Percentiles rank a stretch among this genome's conserved stretches.
Conservation (phyloP, 2,329 filamentous ascomycete genomes). For the Fusarium heterosporum region DNA sequence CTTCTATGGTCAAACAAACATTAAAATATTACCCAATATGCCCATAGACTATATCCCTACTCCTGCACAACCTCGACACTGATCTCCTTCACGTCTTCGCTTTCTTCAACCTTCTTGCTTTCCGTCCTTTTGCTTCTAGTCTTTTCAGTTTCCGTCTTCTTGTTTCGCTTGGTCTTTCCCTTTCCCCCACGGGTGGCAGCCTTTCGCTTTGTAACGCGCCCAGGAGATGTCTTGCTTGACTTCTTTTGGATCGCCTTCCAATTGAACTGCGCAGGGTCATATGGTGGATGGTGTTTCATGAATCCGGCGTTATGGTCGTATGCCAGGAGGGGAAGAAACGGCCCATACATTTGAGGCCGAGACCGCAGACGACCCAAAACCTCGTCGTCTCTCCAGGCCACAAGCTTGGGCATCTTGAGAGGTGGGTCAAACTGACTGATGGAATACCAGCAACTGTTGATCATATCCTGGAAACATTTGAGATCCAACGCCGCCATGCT, state of each 20-base stretch:
- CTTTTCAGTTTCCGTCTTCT: not conserved
- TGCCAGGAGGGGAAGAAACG: slow-evolving; percentile 7
- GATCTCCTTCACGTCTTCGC: not conserved
- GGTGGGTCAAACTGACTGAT: fast-evolving
- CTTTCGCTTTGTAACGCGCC: slow-evolving; percentile 1
- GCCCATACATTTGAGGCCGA: not conserved
- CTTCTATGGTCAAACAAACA: not conserved
- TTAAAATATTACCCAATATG: not conserved
- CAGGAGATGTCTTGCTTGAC: not conserved
- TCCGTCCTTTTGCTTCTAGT: not conserved
- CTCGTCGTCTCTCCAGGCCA: not conserved
- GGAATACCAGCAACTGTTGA: not conserved
- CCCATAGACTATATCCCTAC: not conserved
- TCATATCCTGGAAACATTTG: not conserved
- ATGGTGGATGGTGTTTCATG: slow-evolving; percentile 7
- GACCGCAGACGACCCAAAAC: not conserved
- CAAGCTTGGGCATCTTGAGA: not conserved
- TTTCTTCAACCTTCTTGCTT: no score
- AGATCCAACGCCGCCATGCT: slow-evolving; percentile 35
- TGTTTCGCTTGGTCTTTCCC: not conserved
- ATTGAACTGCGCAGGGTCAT: slow-evolving; percentile 16
- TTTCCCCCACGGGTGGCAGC: not conserved
- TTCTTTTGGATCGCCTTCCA: slow-evolving; percentile 5
- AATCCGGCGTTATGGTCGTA: fast-evolving
- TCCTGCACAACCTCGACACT: not conserved